Percentiles rank a stretch among this genome's conserved stretches.
phyloP scores from a whole-genome alignment of 148 eudicot species.

The Fagopyrum homotropicum region DNA sequence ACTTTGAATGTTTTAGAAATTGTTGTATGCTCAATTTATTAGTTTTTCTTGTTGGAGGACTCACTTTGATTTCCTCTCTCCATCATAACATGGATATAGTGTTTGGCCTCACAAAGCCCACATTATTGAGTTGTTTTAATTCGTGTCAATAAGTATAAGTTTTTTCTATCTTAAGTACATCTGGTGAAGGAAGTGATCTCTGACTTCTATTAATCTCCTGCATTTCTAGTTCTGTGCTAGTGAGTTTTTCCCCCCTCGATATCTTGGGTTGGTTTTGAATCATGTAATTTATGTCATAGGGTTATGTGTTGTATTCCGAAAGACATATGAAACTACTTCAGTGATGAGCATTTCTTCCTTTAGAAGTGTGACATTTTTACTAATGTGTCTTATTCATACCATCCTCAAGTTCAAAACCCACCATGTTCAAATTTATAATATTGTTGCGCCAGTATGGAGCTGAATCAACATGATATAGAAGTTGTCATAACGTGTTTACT shows the following conservation, averaged over 20 bases:
- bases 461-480: too few species aligned
- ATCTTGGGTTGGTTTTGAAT: not conserved
- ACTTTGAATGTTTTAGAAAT: not conserved
- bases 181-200: not conserved
- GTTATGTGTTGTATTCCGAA: not conserved
- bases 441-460: too few species aligned
- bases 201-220: not conserved
- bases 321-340: not conserved
- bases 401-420: too few species aligned
- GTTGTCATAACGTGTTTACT: too few species aligned
- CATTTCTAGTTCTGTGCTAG: not conserved
- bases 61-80: not conserved
- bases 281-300: not conserved
- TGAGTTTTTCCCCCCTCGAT: too few species aligned
- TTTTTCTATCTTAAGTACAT: not conserved
- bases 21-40: not conserved
- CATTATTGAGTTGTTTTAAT: not conserved
- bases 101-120: not conserved
- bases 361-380: too few species aligned
- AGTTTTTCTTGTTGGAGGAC: not conserved
- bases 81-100: not conserved
- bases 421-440: too few species aligned
- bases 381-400: too few species aligned
- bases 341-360: too few species aligned
- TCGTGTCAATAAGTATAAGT: not conserved